A percentile compares a stretch with the other conserved stretches of the same genome.
These are phyloP conservation scores for Rosa rugosa DNA, from an alignment of 306 rosid species.

Conservation along the genomic window DNA sequence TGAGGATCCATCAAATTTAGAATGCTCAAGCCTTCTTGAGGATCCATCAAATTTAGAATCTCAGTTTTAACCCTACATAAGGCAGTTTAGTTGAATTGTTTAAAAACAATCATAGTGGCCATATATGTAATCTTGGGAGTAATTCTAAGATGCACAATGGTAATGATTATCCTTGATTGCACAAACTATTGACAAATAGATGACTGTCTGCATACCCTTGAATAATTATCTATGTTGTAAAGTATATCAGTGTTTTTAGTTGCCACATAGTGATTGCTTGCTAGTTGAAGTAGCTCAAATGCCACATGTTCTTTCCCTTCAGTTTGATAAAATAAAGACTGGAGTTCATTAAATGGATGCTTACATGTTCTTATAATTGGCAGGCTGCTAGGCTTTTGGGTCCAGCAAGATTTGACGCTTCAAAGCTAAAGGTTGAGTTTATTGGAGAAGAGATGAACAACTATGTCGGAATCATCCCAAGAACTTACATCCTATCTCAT, in stretches of 20 bases:
- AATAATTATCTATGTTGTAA: background rate
- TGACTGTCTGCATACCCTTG: too few species aligned
- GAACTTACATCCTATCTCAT: conserved; percentile 90
- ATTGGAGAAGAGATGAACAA: conserved; percentile 53
- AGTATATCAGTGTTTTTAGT: background rate
- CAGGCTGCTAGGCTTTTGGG: conserved; percentile 81
- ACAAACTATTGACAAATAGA: too few species aligned
- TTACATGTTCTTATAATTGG: conserved; percentile 1
- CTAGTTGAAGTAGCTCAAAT: background rate
- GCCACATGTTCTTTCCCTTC: background rate
- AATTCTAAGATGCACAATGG: too few species aligned
- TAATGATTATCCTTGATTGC: too few species aligned
- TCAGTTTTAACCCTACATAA: too few species aligned
- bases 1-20: background rate
- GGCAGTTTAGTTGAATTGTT: background rate
- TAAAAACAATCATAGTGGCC: too few species aligned
- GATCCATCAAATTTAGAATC: too few species aligned
- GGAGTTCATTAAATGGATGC: background rate
- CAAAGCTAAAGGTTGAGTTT: conserved; percentile 78
- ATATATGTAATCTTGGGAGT: too few species aligned
- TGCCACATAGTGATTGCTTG: background rate
- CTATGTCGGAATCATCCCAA: conserved; percentile 67
- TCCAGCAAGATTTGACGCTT: conserved; percentile 80
- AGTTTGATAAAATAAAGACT: background rate
- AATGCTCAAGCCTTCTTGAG: background rate